phyloP scores from a whole-genome alignment of 768 basidiomycete genomes.

The Gelatoporia subvermispora region DNA sequence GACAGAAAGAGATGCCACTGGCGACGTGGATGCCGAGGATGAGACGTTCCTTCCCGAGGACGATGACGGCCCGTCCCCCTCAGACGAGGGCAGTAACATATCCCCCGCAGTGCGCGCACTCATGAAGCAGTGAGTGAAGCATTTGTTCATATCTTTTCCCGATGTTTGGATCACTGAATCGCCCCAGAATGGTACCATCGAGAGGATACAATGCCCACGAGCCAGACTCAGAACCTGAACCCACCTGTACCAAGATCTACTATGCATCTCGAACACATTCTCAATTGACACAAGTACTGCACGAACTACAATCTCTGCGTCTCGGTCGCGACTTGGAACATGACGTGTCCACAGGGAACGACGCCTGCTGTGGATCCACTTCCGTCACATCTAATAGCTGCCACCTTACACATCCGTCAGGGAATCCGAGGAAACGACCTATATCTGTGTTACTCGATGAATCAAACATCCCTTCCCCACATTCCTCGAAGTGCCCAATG shows the following conservation, averaged over 20 bases:
- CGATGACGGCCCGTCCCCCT: constrained; percentile 11
- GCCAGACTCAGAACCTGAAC: constrained; percentile 42
- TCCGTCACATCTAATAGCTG: too few species aligned
- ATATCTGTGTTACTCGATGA: too few species aligned
- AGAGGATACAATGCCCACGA: constrained; percentile 3
- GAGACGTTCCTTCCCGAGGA: constrained; percentile 69
- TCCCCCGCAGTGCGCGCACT: constrained; percentile 75
- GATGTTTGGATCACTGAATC: too few species aligned
- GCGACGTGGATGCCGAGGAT: constrained; percentile 45
- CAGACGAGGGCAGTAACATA: constrained; percentile 43
- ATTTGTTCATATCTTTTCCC: too few species aligned
- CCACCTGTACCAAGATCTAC: constrained; percentile 77
- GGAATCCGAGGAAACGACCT: too few species aligned
- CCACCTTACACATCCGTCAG: too few species aligned
- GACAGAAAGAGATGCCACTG: constrained; percentile 16
- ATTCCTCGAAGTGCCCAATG: constrained; percentile 2
- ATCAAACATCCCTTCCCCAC: too few species aligned
- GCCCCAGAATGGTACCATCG: too few species aligned
- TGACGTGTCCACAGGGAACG: too few species aligned
- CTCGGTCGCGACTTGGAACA: too few species aligned
- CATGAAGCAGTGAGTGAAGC: constrained; percentile 61
- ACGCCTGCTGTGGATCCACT: too few species aligned
- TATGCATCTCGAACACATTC: constrained; percentile 97
- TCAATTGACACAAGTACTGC: constrained; percentile 85
- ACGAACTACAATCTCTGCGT: constrained; percentile 52